Percentiles rank a stretch among this genome's conserved stretches.
Evolutionary conservation across 805 yeast species (phyloP).

Genomic region (Kazachstania viticola): DNA sequence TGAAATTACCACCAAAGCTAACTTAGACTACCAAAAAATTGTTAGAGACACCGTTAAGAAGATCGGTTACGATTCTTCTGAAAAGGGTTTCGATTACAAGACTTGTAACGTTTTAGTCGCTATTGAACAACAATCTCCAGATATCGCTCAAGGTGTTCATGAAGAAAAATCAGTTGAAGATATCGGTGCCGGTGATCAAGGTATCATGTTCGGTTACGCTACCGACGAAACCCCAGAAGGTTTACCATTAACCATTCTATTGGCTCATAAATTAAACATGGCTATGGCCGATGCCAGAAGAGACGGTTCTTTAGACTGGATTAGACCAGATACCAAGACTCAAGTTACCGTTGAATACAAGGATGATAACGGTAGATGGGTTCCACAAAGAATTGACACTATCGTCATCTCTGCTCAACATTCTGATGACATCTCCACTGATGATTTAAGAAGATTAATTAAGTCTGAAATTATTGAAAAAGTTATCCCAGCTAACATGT

Average conservation of each 20-base stretch:
- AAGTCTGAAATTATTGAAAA: constrained; percentile 73
- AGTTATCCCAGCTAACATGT: constrained; percentile 81
- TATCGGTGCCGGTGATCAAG: constrained; percentile 99
- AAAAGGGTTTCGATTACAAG: constrained; percentile 97
- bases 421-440: constrained; percentile 91
- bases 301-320: constrained; percentile 87
- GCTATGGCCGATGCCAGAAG: constrained; percentile 97
- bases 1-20: constrained; percentile 96
- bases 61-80: constrained; percentile 94
- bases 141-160: constrained; percentile 98
- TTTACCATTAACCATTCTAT: constrained; percentile 85
- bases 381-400: constrained; percentile 95
- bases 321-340: constrained; percentile 99
- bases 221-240: constrained; percentile 97
- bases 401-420: constrained; percentile 96
- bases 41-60: constrained; percentile 97
- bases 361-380: constrained; percentile 88
- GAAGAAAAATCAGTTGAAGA: constrained; percentile 93
- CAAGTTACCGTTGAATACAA: constrained; percentile 97
- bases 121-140: constrained; percentile 98
- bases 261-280: constrained; percentile 92
- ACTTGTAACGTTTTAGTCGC: constrained; percentile 98
- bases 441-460: constrained; percentile 74
- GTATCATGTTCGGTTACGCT: constrained; percentile 99
- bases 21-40: constrained; percentile 91